Base-by-base conservation (phyloP, 2,329 filamentous ascomycete genomes). In the Pestalotiopsis sp. region DNA sequence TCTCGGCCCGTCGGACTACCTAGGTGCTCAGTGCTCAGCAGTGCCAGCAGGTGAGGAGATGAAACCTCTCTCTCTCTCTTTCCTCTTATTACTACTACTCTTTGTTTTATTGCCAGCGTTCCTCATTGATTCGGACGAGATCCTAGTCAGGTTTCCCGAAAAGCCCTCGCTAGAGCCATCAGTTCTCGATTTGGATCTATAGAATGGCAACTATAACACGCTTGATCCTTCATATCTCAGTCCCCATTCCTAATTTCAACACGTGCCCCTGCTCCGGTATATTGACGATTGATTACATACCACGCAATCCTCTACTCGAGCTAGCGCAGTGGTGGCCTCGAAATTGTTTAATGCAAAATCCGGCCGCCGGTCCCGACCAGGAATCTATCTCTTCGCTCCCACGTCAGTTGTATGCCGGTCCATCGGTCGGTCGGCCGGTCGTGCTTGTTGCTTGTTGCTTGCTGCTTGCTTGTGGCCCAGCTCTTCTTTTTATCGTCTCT, bases 351-450 rank as follows among this genome's bases (percentile, higher is more conserved):
- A 60, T 66, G 64, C 56, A 39, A 27, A 23, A 20, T 66, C 64
- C 64, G 64, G 64, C 64, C 52, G 56, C 36, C 52, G 64, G 52
- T 66, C 64, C 64, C 64, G 63, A 66, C 63, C 36, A 66, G 63
- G 41, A 23, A 66, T 45, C 49, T 52, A 7, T 27, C 27, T 27
- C 4, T 25, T 64, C 39, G 38, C 25, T 64, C n/a, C 6, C 9
- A 25, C 60, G 12, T 41, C 27, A 36, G 11, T 23, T 36, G 14
- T 11, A 20, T 12, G n/a, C 27, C 14, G 62, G n/a, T 36, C 62
- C n/a, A 13, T 25, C 52, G 17, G 14, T 36, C 49, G 39, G 31
- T 13, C 23, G 38, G 31, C 38, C 62, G 45, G 38, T 39, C 36
- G 62, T 23, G 20, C 38, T 62, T 39, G 27, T 36, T 20, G 27